Percentiles rank a stretch among this genome's conserved stretches.
phyloP scores from a whole-genome alignment of 2,329 filamentous ascomycete species.

The Thermochaetoides dissita region DNA sequence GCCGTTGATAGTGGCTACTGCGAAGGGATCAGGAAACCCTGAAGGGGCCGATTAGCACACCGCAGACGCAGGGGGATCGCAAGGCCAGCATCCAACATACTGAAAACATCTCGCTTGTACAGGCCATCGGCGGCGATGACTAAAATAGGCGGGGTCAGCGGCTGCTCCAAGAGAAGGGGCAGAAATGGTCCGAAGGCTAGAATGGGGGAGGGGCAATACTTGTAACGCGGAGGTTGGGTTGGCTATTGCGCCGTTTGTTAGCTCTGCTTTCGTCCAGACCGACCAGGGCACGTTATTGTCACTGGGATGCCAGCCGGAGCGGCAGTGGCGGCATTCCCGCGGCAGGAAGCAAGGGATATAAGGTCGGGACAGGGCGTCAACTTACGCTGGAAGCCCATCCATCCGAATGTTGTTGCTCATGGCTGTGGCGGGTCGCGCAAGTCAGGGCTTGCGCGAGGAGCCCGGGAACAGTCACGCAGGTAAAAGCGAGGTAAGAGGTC shows the following conservation, averaged over 20 bases:
- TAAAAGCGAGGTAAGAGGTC: conserved; percentile 3
- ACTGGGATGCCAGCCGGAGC: too few relatives aligned
- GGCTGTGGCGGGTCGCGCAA: conserved; percentile 10
- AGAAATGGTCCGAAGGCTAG: conserved; percentile 9
- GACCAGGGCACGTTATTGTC: too few relatives aligned
- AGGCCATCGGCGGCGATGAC: conserved; percentile 97
- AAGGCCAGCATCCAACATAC: conserved; percentile 44
- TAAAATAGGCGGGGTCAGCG: conserved; percentile 30
- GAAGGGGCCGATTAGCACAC: conserved; percentile 14
- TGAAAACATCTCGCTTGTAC: conserved; percentile 98
- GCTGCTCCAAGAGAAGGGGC: background rate
- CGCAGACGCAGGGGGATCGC: too few relatives aligned
- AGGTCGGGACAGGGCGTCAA: conserved; percentile 13
- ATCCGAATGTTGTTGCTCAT: conserved; percentile 35
- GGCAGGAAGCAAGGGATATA: background rate
- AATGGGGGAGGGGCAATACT: conserved; percentile 44
- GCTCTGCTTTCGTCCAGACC: conserved; percentile 9
- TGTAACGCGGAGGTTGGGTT: conserved; percentile 82
- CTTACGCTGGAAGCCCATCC: conserved; percentile 51
- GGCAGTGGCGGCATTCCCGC: conserved; percentile 1
- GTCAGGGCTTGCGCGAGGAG: conserved; percentile 8
- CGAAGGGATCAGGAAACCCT: conserved; percentile 97
- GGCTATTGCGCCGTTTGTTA: conserved; percentile 32
- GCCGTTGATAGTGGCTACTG: conserved; percentile 90
- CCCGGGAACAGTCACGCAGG: conserved; percentile 8